A percentile compares a stretch with the other conserved stretches of the same genome.
These are phyloP conservation scores for Pythium periplocum DNA, from an alignment of 352 stramenopile genomes.

Conservation along the genomic window DNA sequence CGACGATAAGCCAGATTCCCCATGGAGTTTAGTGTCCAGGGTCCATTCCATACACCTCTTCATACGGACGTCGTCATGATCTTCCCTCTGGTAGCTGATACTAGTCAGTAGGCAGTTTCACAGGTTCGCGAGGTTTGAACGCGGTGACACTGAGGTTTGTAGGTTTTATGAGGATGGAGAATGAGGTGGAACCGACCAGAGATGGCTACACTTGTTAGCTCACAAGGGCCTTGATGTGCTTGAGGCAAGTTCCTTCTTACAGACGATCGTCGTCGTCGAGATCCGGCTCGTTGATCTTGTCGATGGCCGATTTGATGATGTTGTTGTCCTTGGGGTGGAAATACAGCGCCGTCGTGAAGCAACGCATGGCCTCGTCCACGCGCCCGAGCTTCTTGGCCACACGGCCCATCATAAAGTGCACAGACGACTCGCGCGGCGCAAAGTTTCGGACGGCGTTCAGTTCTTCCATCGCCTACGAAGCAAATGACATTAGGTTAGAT, in stretches of 20 bases:
- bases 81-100: too few species aligned
- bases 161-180: too few species aligned
- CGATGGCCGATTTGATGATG: conserved; percentile 95
- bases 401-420: conserved; percentile 97
- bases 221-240: not conserved
- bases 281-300: conserved; percentile 82
- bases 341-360: conserved; percentile 95
- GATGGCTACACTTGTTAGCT: conserved; percentile 1
- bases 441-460: conserved; percentile 90
- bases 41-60: too few species aligned
- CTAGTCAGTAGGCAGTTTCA: too few species aligned
- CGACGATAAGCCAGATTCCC: too few species aligned
- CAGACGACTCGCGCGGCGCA: conserved; percentile 93
- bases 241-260: conserved; percentile 6
- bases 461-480: conserved; percentile 76
- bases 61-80: too few species aligned
- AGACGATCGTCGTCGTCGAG: conserved; percentile 28
- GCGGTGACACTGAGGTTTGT: too few species aligned
- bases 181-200: not conserved
- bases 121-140: too few species aligned
- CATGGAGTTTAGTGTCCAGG: too few species aligned
- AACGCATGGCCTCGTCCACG: conserved; percentile 91
- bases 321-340: conserved; percentile 97
- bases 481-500: not conserved
- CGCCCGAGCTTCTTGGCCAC: conserved; percentile 87